Base-by-base conservation (phyloP, 129 eudicot species). In the Calendula officinalis region DNA sequence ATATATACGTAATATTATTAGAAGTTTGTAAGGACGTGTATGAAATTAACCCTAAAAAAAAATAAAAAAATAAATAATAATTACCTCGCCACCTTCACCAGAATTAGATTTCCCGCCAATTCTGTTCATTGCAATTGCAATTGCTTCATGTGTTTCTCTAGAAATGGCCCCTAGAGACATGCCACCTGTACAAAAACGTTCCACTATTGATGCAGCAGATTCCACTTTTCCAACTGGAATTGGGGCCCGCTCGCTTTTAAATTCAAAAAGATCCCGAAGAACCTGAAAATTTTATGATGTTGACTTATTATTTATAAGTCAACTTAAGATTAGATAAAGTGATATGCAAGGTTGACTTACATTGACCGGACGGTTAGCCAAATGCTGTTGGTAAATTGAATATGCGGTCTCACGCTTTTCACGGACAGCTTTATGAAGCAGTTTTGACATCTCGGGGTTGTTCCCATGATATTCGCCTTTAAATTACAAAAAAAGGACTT, bases 81-180 rank as follows among this genome's bases (percentile, higher is more conserved):
- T 58, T 87, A 94, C 99, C 97, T 94, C 99, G 39, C 99, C 99
- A 57, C 99, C 99, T 88, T 92, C 99, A 45, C 99, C 99, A 12
- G 99, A 92, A 75, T 92, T 92, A 38, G 99, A 92, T 64, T 88
- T 92, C 39, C 99, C 99, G 43, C 99, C 91, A 32, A 92, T 67
- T 72, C 99, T 82, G 57, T 94, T 94, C 99, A 94, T 94, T 67
- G 99, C 99, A 60, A 94, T 94, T 38, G 99, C 99, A 80, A 94
- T 94, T 67, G 99, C 97, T 76, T 94, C 99, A 59, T 94, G 99
- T 27, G 99, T 94, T 82, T 94, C 99, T 74, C 99, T 82, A 32
- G 99, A 94, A 62, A 94, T 94, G 51, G 99, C 99, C 72, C 99
- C 99, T 59, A 94, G 99, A 48, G 99, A 94, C 99, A 94, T 94